These are phyloP conservation scores for Leishmania arabica DNA, from an alignment of 208 protist species.

Conservation along the genomic window DNA sequence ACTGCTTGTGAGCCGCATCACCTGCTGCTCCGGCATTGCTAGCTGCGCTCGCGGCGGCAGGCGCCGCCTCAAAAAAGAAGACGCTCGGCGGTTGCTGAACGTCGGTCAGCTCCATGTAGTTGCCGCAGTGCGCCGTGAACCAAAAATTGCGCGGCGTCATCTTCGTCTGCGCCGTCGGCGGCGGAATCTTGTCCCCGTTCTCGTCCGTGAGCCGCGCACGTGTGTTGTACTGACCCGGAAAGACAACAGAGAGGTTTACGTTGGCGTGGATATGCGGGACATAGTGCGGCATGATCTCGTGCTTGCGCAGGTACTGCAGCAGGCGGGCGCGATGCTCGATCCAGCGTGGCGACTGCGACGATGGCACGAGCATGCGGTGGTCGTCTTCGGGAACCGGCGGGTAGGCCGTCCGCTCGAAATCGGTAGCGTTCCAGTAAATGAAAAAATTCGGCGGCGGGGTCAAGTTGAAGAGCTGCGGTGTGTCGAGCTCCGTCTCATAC, in stretches of 20 bases:
- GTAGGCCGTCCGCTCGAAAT: conserved; percentile 88
- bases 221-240: conserved; percentile 65
- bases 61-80: conserved; percentile 60
- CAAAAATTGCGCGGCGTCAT: conserved; percentile 84
- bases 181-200: conserved; percentile 52
- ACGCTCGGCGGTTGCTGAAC: conserved; percentile 82
- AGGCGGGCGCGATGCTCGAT: conserved; percentile 49
- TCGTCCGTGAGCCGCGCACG: conserved; percentile 53
- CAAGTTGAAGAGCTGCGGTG: conserved; percentile 86
- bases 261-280: conserved; percentile 64
- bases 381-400: conserved; percentile 64
- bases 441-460: conserved; percentile 88
- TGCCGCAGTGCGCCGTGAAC: conserved; percentile 91
- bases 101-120: conserved; percentile 90
- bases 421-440: conserved; percentile 81
- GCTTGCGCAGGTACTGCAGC: conserved; percentile 81
- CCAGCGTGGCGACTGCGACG: conserved; percentile 43
- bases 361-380: conserved; percentile 75
- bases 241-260: conserved; percentile 90
- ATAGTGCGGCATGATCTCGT: conserved; percentile 78
- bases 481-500: conserved; percentile 91
- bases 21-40: neutral
- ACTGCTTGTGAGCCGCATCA: neutral
- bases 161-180: conserved; percentile 51
- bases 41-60: neutral